Conservation (phyloP, 805 yeast species). For the Huiozyma naganishii region DNA sequence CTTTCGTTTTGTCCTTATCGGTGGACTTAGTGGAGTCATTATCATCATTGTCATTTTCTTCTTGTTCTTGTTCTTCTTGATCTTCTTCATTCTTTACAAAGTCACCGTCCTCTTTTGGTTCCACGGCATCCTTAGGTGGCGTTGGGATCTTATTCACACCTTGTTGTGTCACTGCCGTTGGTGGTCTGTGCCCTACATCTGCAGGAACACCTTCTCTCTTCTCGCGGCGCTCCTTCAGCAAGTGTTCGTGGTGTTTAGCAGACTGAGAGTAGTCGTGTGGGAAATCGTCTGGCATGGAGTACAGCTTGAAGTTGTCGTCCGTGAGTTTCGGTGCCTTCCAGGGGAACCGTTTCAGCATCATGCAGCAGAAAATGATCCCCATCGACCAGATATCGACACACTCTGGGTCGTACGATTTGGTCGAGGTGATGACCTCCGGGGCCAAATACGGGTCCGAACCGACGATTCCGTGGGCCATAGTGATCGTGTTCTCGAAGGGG, state of each 20-base stretch:
- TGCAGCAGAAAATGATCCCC: slow-evolving; percentile 77
- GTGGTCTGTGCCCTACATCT: neutral
- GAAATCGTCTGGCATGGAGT: slow-evolving; percentile 55
- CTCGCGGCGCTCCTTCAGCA: slow-evolving; percentile 38
- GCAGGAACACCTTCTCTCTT: slow-evolving; percentile 5
- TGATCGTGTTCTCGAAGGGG: slow-evolving; percentile 52
- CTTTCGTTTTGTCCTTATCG: neutral
- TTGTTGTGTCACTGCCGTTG: neutral
- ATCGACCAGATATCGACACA: slow-evolving; percentile 78
- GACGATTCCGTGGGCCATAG: slow-evolving; percentile 63
- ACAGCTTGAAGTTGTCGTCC: slow-evolving; percentile 62
- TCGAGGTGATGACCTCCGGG: slow-evolving; percentile 57
- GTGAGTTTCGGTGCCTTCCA: slow-evolving; percentile 66
- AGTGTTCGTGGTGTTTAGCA: slow-evolving; percentile 59
- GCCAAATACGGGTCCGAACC: slow-evolving; percentile 84
- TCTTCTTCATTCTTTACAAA: neutral
- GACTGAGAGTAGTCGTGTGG: slow-evolving; percentile 67
- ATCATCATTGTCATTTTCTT: slow-evolving; percentile 8
- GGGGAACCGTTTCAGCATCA: slow-evolving; percentile 76
- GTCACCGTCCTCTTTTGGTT: slow-evolving; percentile 2
- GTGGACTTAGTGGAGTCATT: slow-evolving; percentile 6
- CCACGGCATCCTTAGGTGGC: slow-evolving; percentile 2
- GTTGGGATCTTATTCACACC: slow-evolving; percentile 1
- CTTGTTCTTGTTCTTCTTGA: neutral
- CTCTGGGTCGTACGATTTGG: slow-evolving; percentile 56